These are phyloP conservation scores for Russula dissimulans DNA, from an alignment of 768 basidiomycete genomes.

Conservation along the genomic window DNA sequence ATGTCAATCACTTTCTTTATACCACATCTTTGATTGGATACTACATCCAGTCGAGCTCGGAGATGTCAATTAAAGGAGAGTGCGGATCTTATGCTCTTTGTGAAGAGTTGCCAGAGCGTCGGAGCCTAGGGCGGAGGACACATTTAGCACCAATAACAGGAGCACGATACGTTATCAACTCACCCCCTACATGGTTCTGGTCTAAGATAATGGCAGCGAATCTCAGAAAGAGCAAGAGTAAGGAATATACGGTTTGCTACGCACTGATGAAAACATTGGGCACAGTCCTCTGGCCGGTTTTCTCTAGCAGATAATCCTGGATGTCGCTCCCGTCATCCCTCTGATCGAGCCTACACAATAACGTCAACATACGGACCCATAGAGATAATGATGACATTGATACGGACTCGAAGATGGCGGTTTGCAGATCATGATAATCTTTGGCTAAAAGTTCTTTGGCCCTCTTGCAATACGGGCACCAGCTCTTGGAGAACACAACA, in stretches of 20 bases:
- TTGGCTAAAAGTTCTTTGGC: conserved; percentile 29
- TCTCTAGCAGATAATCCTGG: conserved; percentile 53
- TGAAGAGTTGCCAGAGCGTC: neutral
- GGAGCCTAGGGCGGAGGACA: neutral
- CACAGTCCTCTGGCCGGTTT: conserved; percentile 64
- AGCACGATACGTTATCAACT: neutral
- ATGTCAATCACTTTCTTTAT: too few relatives aligned
- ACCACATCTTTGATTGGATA: too few relatives aligned
- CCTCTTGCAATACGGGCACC: conserved; percentile 32
- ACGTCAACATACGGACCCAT: neutral
- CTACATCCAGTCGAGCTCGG: too few relatives aligned
- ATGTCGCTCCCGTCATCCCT: conserved; percentile 45
- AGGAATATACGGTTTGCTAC: conserved; percentile 16
- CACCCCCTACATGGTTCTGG: conserved; percentile 46
- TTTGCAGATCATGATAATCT: conserved; percentile 23
- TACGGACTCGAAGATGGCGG: conserved; percentile 29
- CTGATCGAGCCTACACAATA: conserved; percentile 42
- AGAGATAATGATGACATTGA: neutral
- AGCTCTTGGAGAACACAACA: conserved; percentile 33
- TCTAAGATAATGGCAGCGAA: conserved; percentile 24
- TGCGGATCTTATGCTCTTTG: too few relatives aligned
- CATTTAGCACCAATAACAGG: neutral
- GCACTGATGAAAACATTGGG: conserved; percentile 70
- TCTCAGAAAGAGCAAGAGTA: neutral
- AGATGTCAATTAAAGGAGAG: too few relatives aligned